These are phyloP conservation scores for Neurospora crassa DNA, from an alignment of 2,329 filamentous ascomycete species.

Conservation along the genomic window DNA sequence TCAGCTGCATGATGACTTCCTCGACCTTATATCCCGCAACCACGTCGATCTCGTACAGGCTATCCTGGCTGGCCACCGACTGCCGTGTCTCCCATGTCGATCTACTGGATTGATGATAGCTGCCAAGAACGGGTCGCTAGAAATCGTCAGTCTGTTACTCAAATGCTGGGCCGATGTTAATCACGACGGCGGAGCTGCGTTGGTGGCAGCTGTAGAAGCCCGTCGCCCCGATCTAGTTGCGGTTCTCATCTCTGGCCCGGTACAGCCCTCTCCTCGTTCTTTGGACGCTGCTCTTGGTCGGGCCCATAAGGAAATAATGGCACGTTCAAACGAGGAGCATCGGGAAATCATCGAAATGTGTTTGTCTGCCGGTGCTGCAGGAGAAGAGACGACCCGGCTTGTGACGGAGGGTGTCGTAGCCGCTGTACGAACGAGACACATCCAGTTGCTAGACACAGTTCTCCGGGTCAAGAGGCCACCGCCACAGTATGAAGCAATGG, in stretches of 20 bases:
- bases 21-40: conserved; percentile 15
- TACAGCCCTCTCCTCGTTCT: conserved; percentile 14
- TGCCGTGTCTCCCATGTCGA: conserved; percentile 17
- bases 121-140: conserved; percentile 16
- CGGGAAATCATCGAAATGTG: conserved; percentile 17
- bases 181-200: conserved; percentile 14
- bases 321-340: conserved; percentile 4
- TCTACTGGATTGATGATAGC: conserved; percentile 18
- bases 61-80: conserved; percentile 17
- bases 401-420: conserved; percentile 16
- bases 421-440: conserved; percentile 11
- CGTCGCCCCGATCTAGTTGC: conserved; percentile 15
- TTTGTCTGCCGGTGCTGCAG: conserved; percentile 15
- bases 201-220: conserved; percentile 16
- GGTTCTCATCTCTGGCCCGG: conserved; percentile 15
- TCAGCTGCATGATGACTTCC: conserved; percentile 19
- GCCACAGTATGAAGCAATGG: conserved; percentile 14
- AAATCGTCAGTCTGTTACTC: conserved; percentile 14
- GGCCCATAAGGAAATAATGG: conserved; percentile 8
- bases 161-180: conserved; percentile 19
- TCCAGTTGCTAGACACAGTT: conserved; percentile 14
- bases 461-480: conserved; percentile 12
- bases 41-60: conserved; percentile 12
- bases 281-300: conserved; percentile 18
- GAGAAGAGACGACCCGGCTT: conserved; percentile 15